Base-by-base conservation (phyloP, 768 basidiomycete genomes). In the Sarcodon aspratus region DNA sequence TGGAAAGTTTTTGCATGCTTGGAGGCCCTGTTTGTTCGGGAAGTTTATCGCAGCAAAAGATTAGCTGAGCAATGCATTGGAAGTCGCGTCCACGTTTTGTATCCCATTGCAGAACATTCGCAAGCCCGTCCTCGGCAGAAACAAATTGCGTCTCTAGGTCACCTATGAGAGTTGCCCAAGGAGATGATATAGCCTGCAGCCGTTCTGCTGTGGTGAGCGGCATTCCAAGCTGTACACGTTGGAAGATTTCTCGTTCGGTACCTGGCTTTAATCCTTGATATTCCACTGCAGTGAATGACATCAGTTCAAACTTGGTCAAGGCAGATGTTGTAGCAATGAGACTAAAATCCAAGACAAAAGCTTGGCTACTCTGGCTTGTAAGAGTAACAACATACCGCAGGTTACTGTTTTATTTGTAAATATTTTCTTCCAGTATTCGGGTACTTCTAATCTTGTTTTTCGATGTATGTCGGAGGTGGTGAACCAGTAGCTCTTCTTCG, bases 151-250 rank as follows among this genome's bases (percentile, higher is more conserved):
- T 53, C 54, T 81, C 78, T 9, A 91, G 69, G 6, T 71, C 64
- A 2, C 68, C 56, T 54, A 91, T 77, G 80, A 82, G 88, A 35
- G 71, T 69, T 32, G 81, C 70, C 74, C 80, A 80, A 1, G 80
- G 76, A 3, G 85, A 84, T 7, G 80, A 69, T 43, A 90, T 78
- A 0, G 89, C 88, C 54, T 86, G 84, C 15, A 90, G 62, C 65
- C 87, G 89, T 63, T 92, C 89, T 59, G 86, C 82, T 17, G 80
- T 74, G 7, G 82, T 82, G 44, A 92, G 68, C 12, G 77, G 68
- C 67, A 87, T 78, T 48, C 88, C 88, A 36, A 91, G 62, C 55
- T 92, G 89, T 12, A 92, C 88, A 27, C 89, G 71, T 55, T 86
- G 82, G 57, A 87, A 88, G 17, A 90, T 80, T 47, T 91, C 88